Evolutionary conservation across 2,329 filamentous ascomycete species (phyloP).

Genomic region (Pseudonectria buxi): DNA sequence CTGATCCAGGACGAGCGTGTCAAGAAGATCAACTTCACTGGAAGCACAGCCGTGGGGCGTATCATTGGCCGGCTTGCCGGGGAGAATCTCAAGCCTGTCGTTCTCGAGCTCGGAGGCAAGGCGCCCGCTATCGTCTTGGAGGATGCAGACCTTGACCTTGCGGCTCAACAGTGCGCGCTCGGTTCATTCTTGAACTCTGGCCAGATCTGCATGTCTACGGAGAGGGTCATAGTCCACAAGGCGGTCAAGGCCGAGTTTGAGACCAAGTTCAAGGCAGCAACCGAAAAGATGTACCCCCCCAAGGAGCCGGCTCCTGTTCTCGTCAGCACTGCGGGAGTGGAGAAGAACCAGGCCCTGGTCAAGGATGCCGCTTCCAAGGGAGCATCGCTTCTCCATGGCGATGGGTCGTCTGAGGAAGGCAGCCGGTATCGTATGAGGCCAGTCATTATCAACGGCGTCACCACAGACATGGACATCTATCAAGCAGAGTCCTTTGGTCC

Average conservation of each 20-base stretch:
- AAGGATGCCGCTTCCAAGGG: conserved; percentile 63
- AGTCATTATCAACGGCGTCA: conserved; percentile 59
- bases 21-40: conserved; percentile 83
- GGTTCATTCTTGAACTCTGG: conserved; percentile 69
- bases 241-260: conserved; percentile 41
- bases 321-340: conserved; percentile 59
- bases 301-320: conserved; percentile 61
- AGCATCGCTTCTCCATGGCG: conserved; percentile 42
- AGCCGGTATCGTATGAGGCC: conserved; percentile 47
- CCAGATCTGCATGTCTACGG: conserved; percentile 83
- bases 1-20: conserved; percentile 61
- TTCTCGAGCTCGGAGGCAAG: conserved; percentile 81
- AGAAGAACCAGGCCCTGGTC: conserved; percentile 61
- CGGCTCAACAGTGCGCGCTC: conserved; percentile 60
- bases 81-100: conserved; percentile 67
- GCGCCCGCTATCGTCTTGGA: conserved; percentile 71
- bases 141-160: conserved; percentile 69
- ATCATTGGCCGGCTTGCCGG: conserved; percentile 66
- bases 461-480: conserved; percentile 64
- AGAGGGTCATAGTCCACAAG: conserved; percentile 59
- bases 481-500: conserved; percentile 73
- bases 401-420: conserved; percentile 25
- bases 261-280: conserved; percentile 32
- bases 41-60: conserved; percentile 65
- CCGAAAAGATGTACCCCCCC: conserved; percentile 40